Evolutionary conservation across 192 early-diverging fungal species (phyloP), one percentile per base, ranked within the genome.

Genomic region (Coemansia sp.): DNA sequence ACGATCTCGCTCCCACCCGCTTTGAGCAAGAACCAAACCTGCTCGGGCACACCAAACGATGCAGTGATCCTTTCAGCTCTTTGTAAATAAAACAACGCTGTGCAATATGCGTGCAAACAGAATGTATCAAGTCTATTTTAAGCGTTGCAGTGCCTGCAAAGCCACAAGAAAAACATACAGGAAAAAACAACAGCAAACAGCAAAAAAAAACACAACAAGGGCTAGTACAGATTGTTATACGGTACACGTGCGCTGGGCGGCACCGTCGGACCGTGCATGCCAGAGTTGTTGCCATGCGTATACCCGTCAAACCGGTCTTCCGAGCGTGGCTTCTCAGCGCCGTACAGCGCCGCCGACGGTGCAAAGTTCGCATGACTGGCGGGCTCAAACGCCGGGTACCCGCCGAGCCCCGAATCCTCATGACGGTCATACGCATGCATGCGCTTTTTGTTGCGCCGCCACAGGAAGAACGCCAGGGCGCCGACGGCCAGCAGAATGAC

Each of bases 221-320:
- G n/a, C 34, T 37, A 37, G 34, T 37, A 37, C 34, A 37, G 5
- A 8, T 37, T 37, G 34, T 37, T 54, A 11, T 39, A 54, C 37
- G 52, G 52, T 17, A 54, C 34, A 5, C 34, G 15, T n/a, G 34
- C 52, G 34, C 52, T 54, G 19, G 52, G 34, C 38, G 52, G 52
- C 11, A 17, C 37, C 17, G 52, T 22, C 19, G 52, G 52, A 21
- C 52, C 23, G n/a, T 7, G 14, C 11, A 40, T 9, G 34, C 52
- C 23, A 19, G 52, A 37, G 8, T 23, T 54, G 9, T 54, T 15
- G 52, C 52, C 41, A 19, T 17, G 14, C 2, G 49, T 1, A 18
- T 51, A 51, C 27, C 15, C 30, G 27, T 51, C 46, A 23, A 13
- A 23, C 11, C 23, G 23, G 1, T 23, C 46, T 2, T 0, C 22